phyloP scores from a whole-genome alignment of 2,329 filamentous ascomycete species.

The Purpureocillium takamizusanense region DNA sequence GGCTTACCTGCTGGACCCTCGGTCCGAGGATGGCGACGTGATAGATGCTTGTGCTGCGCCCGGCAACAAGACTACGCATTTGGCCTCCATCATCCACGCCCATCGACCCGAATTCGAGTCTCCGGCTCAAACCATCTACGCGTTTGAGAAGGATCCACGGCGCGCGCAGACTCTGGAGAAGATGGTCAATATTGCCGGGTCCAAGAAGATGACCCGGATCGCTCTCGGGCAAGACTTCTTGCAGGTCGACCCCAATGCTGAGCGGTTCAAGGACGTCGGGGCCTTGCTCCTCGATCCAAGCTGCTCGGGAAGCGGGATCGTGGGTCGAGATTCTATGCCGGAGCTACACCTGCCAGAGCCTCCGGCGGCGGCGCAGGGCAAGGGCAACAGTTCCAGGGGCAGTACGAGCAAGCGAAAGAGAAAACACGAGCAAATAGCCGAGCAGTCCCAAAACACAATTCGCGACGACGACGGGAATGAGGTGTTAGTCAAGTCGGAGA shows the following conservation, averaged over 20 bases:
- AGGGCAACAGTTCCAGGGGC: conserved; percentile 4
- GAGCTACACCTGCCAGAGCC: conserved; percentile 49
- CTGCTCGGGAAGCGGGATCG: conserved; percentile 91
- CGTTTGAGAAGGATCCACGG: conserved; percentile 67
- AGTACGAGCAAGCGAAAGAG: conserved; percentile 31
- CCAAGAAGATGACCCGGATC: conserved; percentile 55
- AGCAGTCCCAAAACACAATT: conserved; percentile 24
- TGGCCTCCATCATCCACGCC: conserved; percentile 62
- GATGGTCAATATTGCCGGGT: conserved; percentile 76
- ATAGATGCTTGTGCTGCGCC: conserved; percentile 94
- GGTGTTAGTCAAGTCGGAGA: conserved; percentile 39
- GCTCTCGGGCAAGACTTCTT: conserved; percentile 75
- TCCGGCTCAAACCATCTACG: conserved; percentile 46
- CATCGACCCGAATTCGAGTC: conserved; percentile 26
- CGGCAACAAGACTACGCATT: conserved; percentile 94
- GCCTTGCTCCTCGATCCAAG: conserved; percentile 84
- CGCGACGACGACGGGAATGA: conserved; percentile 52
- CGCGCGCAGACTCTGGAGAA: conserved; percentile 70
- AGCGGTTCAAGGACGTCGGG: conserved; percentile 60
- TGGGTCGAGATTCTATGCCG: conserved; percentile 75
- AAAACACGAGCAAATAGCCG: conserved; percentile 30
- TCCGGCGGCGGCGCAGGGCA: conserved; percentile 10
- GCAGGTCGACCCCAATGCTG: conserved; percentile 55
- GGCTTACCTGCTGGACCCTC: conserved; percentile 72
- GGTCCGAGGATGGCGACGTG: conserved; percentile 59